Conservation (phyloP, 306 rosid species). For the Echinosophora koreensis region DNA sequence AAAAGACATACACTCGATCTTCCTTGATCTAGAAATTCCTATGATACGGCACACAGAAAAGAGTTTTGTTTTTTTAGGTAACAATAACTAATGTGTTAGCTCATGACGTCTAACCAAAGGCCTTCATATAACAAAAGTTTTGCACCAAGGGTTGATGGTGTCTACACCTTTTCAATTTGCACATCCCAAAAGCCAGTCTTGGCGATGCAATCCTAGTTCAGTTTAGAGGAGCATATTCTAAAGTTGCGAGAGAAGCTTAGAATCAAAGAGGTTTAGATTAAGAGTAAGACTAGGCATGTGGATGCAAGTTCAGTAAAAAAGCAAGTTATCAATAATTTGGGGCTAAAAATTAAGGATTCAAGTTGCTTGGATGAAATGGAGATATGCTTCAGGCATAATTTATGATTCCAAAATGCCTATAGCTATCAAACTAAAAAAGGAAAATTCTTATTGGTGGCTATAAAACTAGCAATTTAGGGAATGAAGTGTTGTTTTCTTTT, state of each 20-base stretch:
- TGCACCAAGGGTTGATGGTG: neutral
- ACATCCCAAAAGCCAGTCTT: neutral
- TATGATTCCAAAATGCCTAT: neutral
- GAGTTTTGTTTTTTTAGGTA: neutral
- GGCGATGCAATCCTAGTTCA: neutral
- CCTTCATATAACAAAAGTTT: neutral
- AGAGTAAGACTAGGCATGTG: neutral
- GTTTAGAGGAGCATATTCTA: neutral
- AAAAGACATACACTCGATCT: too few relatives aligned
- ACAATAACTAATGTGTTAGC: neutral
- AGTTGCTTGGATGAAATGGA: neutral
- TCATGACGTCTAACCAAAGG: neutral
- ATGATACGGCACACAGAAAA: neutral
- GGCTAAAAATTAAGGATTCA: neutral
- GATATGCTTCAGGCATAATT: neutral
- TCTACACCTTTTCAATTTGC: slow-evolving; percentile 5
- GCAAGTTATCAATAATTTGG: neutral
- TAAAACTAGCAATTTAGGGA: neutral
- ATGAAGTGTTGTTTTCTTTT: neutral
- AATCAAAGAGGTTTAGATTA: slow-evolving; percentile 1
- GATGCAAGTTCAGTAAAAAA: neutral
- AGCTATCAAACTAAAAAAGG: slow-evolving; percentile 16
- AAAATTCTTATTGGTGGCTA: too few relatives aligned
- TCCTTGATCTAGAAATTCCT: too few relatives aligned
- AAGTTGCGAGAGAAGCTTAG: slow-evolving; percentile 9